A percentile compares a stretch with the other conserved stretches of the same genome.
phyloP scores from a whole-genome alignment of 2,329 filamentous ascomycete species.

The Diaporthe longicolla region DNA sequence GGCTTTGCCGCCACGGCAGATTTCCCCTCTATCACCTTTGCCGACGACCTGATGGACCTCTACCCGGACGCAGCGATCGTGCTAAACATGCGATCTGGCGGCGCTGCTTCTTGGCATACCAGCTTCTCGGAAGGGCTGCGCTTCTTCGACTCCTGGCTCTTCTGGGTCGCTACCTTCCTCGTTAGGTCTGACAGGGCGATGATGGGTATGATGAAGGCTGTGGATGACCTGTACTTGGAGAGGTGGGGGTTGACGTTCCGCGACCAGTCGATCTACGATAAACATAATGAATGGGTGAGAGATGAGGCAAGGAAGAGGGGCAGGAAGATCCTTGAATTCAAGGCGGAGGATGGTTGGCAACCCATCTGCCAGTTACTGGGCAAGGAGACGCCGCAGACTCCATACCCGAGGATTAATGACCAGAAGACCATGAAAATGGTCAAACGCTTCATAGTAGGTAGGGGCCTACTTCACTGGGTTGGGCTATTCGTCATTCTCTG shows the following conservation, averaged over 20 bases:
- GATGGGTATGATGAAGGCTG: slow-evolving; percentile 41
- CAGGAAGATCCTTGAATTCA: slow-evolving; percentile 35
- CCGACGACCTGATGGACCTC: slow-evolving; percentile 56
- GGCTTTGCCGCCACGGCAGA: slow-evolving; percentile 49
- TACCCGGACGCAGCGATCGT: slow-evolving; percentile 53
- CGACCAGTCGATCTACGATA: slow-evolving; percentile 35
- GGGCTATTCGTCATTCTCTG: slow-evolving; percentile 23
- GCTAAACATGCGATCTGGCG: slow-evolving; percentile 47
- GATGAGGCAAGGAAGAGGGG: slow-evolving; percentile 38
- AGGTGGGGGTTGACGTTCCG: slow-evolving; percentile 39
- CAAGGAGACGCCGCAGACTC: not conserved
- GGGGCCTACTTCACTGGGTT: slow-evolving; percentile 37
- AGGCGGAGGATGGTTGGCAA: slow-evolving; percentile 36
- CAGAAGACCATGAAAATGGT: slow-evolving; percentile 42
- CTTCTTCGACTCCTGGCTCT: slow-evolving; percentile 41
- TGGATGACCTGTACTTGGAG: slow-evolving; percentile 29
- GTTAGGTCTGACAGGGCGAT: slow-evolving; percentile 39
- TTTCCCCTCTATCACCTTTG: slow-evolving; percentile 52
- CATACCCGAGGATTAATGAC: slow-evolving; percentile 39
- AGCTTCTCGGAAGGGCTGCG: slow-evolving; percentile 39
- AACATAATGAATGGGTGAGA: slow-evolving; percentile 39
- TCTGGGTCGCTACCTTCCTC: slow-evolving; percentile 38
- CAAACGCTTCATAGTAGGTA: slow-evolving; percentile 33
- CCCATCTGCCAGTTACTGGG: slow-evolving; percentile 37
- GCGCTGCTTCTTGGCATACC: slow-evolving; percentile 30